Conservation (phyloP, 2,329 filamentous ascomycete genomes). For the Colletotrichum gloeosporioides region DNA sequence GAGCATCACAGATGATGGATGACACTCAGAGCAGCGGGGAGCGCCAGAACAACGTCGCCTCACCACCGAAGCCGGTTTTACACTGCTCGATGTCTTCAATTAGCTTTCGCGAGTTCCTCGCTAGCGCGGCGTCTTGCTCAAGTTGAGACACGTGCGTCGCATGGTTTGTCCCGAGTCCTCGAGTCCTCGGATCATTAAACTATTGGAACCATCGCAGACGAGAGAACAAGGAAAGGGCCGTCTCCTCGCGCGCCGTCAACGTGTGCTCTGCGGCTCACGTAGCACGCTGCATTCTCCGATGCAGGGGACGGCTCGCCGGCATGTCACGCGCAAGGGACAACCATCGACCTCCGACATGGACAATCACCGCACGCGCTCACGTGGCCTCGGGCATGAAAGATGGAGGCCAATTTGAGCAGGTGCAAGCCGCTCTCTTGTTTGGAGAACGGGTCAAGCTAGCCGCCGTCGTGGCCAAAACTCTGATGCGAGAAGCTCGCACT, state of each 20-base stretch:
- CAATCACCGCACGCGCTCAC: neutral
- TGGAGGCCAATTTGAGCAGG: neutral
- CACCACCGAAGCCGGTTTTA: neutral
- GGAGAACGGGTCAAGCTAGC: neutral
- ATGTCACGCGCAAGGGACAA: neutral
- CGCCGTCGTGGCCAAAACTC: neutral
- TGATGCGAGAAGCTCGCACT: neutral
- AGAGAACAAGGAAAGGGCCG: neutral
- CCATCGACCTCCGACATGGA: neutral
- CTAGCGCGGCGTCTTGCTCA: neutral
- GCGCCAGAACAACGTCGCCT: fast-evolving
- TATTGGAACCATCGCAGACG: neutral
- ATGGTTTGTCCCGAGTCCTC: neutral
- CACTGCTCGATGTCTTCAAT: neutral
- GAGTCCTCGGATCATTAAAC: neutral
- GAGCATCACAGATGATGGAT: neutral
- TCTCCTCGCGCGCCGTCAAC: neutral
- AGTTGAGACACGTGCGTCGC: neutral
- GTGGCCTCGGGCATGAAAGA: neutral
- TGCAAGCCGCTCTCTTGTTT: neutral
- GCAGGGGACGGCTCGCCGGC: neutral
- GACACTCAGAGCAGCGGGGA: neutral
- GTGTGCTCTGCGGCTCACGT: neutral
- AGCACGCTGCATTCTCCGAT: neutral
- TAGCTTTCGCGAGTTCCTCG: neutral